Evolutionary conservation across 495 filamentous ascomycete genomes (phyloP).

Genomic region (Xylaria nigripes): DNA sequence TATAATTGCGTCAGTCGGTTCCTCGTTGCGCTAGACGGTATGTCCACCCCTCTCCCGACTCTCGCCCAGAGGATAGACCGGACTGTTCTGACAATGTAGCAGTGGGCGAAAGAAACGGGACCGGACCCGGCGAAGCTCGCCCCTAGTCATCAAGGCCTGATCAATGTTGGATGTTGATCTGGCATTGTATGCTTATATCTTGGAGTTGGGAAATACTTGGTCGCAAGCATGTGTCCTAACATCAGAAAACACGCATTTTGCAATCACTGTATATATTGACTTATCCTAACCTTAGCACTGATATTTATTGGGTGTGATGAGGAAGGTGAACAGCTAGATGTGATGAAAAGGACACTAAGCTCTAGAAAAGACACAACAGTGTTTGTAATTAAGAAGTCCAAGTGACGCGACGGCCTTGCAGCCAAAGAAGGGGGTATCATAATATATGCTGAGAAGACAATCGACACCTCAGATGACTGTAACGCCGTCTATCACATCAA

Average conservation of each 20-base stretch:
- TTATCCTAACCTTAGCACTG: background rate
- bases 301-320: background rate
- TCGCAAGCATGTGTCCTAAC: no score
- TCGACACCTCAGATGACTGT: background rate
- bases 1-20: slow-evolving; percentile 87
- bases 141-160: slow-evolving; percentile 9
- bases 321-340: background rate
- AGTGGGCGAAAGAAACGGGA: slow-evolving; percentile 45
- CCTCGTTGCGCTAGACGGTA: slow-evolving; percentile 72
- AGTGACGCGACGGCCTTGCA: slow-evolving; percentile 6
- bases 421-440: slow-evolving; percentile 26
- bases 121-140: slow-evolving; percentile 31
- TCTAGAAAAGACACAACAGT: background rate
- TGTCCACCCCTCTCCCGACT: slow-evolving; percentile 18
- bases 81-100: background rate
- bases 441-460: background rate
- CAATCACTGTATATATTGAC: background rate
- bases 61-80: slow-evolving; percentile 3
- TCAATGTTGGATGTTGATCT: background rate
- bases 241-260: background rate
- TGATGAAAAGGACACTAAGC: background rate
- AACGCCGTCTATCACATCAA: background rate
- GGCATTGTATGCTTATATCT: no score
- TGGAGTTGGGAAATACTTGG: no score
- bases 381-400: background rate